A percentile compares a stretch with the other conserved stretches of the same genome.
Conservation (phyloP, 2,329 filamentous ascomycete genomes). For the Exophiala sideris region DNA sequence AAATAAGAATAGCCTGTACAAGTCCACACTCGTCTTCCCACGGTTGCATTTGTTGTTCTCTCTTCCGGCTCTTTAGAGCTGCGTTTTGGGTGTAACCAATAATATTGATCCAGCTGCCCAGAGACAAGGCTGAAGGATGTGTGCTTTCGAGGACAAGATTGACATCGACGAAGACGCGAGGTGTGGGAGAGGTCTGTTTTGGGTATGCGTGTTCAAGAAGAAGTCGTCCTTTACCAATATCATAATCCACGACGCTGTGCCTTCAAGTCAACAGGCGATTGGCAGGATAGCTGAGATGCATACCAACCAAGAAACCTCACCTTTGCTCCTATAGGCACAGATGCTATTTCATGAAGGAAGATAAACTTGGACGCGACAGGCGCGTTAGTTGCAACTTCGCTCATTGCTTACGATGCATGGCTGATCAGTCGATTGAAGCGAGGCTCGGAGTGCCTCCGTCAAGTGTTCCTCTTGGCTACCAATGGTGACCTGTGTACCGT, state of each 20-base stretch:
- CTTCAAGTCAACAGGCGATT: conserved; percentile 8
- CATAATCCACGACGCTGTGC: conserved; percentile 58
- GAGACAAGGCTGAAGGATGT: conserved; percentile 58
- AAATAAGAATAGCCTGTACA: conserved; percentile 76
- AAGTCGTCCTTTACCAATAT: conserved; percentile 57
- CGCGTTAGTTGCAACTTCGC: conserved; percentile 5
- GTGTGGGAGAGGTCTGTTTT: conserved; percentile 31
- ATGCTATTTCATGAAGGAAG: conserved; percentile 61
- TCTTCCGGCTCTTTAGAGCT: conserved; percentile 29
- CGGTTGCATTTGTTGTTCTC: conserved; percentile 8
- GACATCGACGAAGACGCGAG: conserved; percentile 64
- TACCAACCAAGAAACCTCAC: conserved; percentile 92
- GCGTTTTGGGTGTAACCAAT: conserved; percentile 65
- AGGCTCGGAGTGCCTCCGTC: too few relatives aligned
- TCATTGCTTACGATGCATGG: conserved; percentile 6
- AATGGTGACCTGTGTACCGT: too few relatives aligned
- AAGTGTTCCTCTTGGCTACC: too few relatives aligned
- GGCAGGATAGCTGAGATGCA: conserved; percentile 34
- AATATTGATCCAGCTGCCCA: conserved; percentile 83
- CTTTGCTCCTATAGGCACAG: conserved; percentile 62
- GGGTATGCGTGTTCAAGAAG: conserved; percentile 67
- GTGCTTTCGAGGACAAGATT: conserved; percentile 66
- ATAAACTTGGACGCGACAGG: conserved; percentile 59
- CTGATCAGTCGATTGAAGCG: not conserved
- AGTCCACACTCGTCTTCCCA: conserved; percentile 35